These are phyloP conservation scores for Erysimum cheiranthoides DNA, from an alignment of 345 rosid species.

Conservation along the genomic window DNA sequence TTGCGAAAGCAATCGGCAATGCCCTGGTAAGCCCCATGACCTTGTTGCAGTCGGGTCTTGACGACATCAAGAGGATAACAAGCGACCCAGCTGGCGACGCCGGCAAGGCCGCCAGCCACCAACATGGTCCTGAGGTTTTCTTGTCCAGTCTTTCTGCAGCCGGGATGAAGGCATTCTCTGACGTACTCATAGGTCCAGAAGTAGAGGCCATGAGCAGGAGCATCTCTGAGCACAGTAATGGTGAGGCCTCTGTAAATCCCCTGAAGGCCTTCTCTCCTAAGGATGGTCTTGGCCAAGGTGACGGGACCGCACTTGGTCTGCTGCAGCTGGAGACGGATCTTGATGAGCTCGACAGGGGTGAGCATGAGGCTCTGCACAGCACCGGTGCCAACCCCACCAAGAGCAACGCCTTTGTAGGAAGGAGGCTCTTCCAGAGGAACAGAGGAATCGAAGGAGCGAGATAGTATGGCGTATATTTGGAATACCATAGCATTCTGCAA, in stretches of 20 bases:
- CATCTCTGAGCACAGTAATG: conserved; percentile 80
- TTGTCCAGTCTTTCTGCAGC: conserved; percentile 77
- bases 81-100: conserved; percentile 89
- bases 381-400: conserved; percentile 86
- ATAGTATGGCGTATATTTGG: conserved; percentile 83
- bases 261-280: conserved; percentile 58
- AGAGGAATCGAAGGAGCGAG: conserved; percentile 70
- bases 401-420: conserved; percentile 78
- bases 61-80: conserved; percentile 91
- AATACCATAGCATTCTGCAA: conserved; percentile 95
- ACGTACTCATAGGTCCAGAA: conserved; percentile 92
- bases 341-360: conserved; percentile 77
- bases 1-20: conserved; percentile 67
- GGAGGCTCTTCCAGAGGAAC: conserved; percentile 65
- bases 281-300: conserved; percentile 63
- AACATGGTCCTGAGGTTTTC: conserved; percentile 81
- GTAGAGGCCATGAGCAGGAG: conserved; percentile 83
- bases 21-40: conserved; percentile 60
- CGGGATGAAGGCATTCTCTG: conserved; percentile 84
- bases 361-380: conserved; percentile 82
- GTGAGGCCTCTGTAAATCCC: conserved; percentile 80
- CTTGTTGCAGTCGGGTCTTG: conserved; percentile 81
- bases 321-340: conserved; percentile 86
- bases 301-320: conserved; percentile 57
- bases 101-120: conserved; percentile 84